phyloP scores from a whole-genome alignment of 257 asterid genomes.

The Gardenia jasminoides region DNA sequence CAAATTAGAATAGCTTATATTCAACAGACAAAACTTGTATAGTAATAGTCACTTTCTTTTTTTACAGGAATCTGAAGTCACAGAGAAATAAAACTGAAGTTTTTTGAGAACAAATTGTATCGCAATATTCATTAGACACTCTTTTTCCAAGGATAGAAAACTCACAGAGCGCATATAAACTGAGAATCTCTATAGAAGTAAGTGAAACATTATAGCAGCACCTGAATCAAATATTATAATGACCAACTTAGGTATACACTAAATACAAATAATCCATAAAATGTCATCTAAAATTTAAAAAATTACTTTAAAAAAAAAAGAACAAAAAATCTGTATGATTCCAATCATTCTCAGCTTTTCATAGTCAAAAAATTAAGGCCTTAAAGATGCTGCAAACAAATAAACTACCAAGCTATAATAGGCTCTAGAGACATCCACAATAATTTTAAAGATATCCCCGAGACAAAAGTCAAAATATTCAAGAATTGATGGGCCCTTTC shows the following conservation, averaged over 20 bases:
- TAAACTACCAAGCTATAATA: not conserved
- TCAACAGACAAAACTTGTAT: not conserved
- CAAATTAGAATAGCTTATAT: not conserved
- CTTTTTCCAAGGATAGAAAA: constrained; percentile 42
- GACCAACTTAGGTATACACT: constrained; percentile 39
- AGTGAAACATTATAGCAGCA: constrained; percentile 59
- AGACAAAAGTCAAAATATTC: constrained; percentile 7
- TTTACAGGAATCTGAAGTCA: not conserved
- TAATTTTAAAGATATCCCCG: not conserved
- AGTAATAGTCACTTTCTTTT: not conserved
- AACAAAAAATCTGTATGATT: not conserved
- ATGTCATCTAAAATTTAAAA: not conserved
- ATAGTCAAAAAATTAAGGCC: not conserved
- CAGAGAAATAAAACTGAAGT: not conserved
- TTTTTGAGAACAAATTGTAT: not conserved
- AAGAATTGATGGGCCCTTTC: constrained; percentile 3
- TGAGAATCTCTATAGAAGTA: constrained; percentile 52
- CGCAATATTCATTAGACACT: constrained; percentile 7
- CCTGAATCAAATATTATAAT: constrained; percentile 52
- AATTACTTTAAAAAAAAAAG: not conserved
- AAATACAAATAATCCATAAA: not conserved
- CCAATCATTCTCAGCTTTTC: not conserved
- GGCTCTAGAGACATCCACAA: not conserved
- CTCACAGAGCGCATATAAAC: constrained; percentile 60
- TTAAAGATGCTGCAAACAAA: not conserved